Evolutionary conservation across 805 yeast genomes (phyloP), one percentile per base, ranked within the genome.

Genomic region (Cyberlindnera bimundalis): DNA sequence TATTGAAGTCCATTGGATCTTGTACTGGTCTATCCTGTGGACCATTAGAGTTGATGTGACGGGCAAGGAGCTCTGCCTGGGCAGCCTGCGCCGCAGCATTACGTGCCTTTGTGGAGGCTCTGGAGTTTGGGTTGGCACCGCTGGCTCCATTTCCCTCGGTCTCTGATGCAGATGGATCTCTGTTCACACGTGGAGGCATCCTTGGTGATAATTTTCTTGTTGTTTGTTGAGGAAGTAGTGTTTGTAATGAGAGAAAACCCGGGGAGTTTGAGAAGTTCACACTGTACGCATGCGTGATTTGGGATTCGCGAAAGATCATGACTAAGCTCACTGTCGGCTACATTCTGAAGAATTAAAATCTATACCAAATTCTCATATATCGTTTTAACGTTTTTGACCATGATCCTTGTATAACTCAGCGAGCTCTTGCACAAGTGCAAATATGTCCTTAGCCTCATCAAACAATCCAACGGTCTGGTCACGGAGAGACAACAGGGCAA

Each of bases 11-110:
- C 43, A 85, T 53, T 1, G 89, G 84, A 40, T 79, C 76, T 1
- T 67, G 61, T 9, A 64, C 61, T 0, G 73, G 71, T 24, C 56
- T 55, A 48, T 81, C 81, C 29, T 73, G 66, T 1, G 90, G 90
- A 3, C 89, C 90, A 53, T 84, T 84, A 18, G 84, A 76, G 50
- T 83, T 74, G 29, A 84, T 78, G 59, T 84, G 87, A 45, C 77
- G 78, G n/a, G 77, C 69, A 5, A 81, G 64, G 33, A 73, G 74
- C 47, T 81, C 84, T 43, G 79, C 84, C 50, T 83, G 88, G 15
- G 81, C 83, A 32, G 82, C 87, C 30, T 78, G 80, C 2, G 79
- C 73, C 3, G 77, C 74, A 23, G 79, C 78, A 42, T 75, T 71
- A 45, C 83, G 69, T 12, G 81, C 78, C 51, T 79, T 78, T 20